phyloP scores from a whole-genome alignment of 257 asterid species.

The Avicennia marina region DNA sequence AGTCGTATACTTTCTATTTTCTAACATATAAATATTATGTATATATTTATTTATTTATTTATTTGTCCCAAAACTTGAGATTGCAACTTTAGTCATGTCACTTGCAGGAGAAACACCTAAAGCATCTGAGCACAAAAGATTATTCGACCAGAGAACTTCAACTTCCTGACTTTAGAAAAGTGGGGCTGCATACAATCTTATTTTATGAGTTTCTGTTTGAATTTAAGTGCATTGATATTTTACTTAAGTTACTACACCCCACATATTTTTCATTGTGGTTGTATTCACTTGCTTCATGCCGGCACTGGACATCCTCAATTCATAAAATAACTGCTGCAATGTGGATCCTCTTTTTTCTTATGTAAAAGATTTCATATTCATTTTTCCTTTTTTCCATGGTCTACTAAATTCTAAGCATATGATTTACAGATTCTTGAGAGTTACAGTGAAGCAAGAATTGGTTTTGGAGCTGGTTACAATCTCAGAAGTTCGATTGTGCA shows the following conservation, averaged over 20 bases:
- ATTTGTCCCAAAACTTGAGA: conserved; percentile 1
- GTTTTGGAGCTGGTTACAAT: conserved; percentile 78
- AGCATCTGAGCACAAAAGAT: conserved; percentile 44
- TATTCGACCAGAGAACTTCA: conserved; percentile 46
- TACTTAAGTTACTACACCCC: conserved; percentile 12
- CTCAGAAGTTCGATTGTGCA: conserved; percentile 57
- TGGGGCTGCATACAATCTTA: conserved; percentile 24
- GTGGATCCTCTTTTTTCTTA: conserved; percentile 4
- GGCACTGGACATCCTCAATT: background rate
- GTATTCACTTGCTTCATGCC: background rate
- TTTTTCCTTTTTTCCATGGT: conserved; percentile 15
- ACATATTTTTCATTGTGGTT: background rate
- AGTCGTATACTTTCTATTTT: conserved; percentile 7
- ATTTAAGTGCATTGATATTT: background rate
- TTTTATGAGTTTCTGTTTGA: background rate
- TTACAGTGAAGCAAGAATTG: conserved; percentile 65
- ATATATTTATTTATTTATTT: conserved; percentile 8
- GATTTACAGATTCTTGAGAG: conserved; percentile 59
- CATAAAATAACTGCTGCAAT: conserved; percentile 6
- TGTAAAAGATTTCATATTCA: conserved; percentile 8
- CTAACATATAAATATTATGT: no score
- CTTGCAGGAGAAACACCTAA: conserved; percentile 61
- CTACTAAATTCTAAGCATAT: conserved; percentile 18
- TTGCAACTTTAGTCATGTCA: conserved; percentile 15
- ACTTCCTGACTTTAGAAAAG: conserved; percentile 54